Base-by-base conservation (phyloP, 2,329 filamentous ascomycete genomes). In the Fusarium sp. region DNA sequence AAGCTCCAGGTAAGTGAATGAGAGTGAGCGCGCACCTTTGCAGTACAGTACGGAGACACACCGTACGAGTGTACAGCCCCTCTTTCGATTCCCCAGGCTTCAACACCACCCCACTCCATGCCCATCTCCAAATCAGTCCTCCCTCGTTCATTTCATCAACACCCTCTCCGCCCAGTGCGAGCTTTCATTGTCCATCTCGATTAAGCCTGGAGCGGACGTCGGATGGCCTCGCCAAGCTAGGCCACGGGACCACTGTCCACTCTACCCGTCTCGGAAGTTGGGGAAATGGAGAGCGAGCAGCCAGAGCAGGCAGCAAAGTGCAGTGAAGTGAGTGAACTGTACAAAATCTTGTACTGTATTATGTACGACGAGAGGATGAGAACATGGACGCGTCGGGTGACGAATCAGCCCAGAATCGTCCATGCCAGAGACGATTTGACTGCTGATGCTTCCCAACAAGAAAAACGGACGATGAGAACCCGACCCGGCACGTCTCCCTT, bases 351-450 rank as follows among this genome's bases (percentile, higher is more conserved):
- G 64, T 73, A 65, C 67, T 60, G 60, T 65, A 67, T 76, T 65
- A 65, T 76, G 74, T 76, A 69, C 75, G 64, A 77, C 73, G 47
- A 53, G 58, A 64, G 59, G 60, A 71, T 67, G 64, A 69, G 71
- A 60, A 72, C 73, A 73, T 69, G 67, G 43, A 67, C 57, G 56
- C 61, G 75, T 78, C 67, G 75, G 75, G 72, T 78, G 76, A 78
- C 75, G 69, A 64, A 77, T 78, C 76, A 78, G 76, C 67, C 76
- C 76, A 78, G 76, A 78, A 75, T 68, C 49, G 59, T 69, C 44
- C 62, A 67, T 64, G 59, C 37, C 47, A 68, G 72, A 70, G 54
- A 35, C 62, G 56, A 33, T 60, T 54, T 52, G 33, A 46, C 65
- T 64, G 47, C 59, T 53, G 57, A 64, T 50, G 28, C 49, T 65